A percentile compares a stretch with the other conserved stretches of the same genome.
These are phyloP conservation scores for Chlamydomonas sp. DNA, from an alignment of 139 green algal species.

Conservation along the genomic window DNA sequence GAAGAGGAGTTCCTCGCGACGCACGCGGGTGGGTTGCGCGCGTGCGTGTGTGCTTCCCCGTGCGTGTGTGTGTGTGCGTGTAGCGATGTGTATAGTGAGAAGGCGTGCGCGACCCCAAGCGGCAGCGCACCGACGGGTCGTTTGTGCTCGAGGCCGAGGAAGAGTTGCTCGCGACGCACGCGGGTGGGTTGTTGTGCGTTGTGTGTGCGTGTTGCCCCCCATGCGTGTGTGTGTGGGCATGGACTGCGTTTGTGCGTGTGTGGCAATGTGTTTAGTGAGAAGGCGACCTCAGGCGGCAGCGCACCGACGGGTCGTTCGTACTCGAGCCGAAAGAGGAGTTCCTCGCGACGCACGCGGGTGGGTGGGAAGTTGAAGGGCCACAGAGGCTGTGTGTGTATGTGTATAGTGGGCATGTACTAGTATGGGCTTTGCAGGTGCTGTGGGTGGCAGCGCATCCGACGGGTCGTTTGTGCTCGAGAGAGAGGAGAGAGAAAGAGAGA, in stretches of 20 bases:
- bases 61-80: too few relatives aligned
- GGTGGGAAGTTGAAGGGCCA: too few relatives aligned
- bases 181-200: too few relatives aligned
- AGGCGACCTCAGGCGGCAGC: slow-evolving; percentile 52
- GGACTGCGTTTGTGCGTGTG: too few relatives aligned
- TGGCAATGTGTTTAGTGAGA: too few relatives aligned
- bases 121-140: slow-evolving; percentile 33
- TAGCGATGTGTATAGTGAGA: too few relatives aligned
- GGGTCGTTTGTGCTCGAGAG: slow-evolving; percentile 56
- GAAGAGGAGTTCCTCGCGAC: slow-evolving; percentile 73
- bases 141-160: slow-evolving; percentile 73
- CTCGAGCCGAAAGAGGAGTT: slow-evolving; percentile 74
- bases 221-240: too few relatives aligned
- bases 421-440: slow-evolving; percentile 44
- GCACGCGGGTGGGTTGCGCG: slow-evolving; percentile 23
- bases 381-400: too few relatives aligned
- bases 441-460: slow-evolving; percentile 49
- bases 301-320: slow-evolving; percentile 52
- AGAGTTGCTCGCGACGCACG: slow-evolving; percentile 59
- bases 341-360: slow-evolving; percentile 36
- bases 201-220: too few relatives aligned
- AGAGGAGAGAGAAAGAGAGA: too few relatives aligned
- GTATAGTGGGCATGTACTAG: too few relatives aligned
- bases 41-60: too few relatives aligned
- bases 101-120: slow-evolving; percentile 53